Evolutionary conservation across 2,329 filamentous ascomycete genomes (phyloP).

Genomic region (Ophiostoma ulmi): DNA sequence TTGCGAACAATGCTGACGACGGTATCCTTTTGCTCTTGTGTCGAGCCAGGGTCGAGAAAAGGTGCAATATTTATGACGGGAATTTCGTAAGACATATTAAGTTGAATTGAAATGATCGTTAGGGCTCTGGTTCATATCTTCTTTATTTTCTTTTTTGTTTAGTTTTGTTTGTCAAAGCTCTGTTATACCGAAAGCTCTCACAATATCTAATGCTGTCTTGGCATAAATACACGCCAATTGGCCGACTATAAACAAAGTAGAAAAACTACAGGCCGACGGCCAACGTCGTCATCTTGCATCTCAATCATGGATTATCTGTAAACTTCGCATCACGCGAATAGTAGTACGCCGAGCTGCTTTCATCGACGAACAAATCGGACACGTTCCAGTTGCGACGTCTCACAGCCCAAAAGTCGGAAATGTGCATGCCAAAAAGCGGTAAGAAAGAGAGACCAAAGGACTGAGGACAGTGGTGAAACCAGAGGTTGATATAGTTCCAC

Average conservation of each 20-base stretch:
- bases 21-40: background rate
- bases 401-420: constrained; percentile 21
- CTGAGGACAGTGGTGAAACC: constrained; percentile 28
- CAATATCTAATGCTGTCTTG: background rate
- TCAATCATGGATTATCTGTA: background rate
- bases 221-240: background rate
- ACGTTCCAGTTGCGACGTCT: constrained; percentile 1
- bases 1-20: background rate
- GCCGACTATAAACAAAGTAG: background rate
- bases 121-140: background rate
- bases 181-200: background rate
- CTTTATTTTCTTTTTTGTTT: background rate
- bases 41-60: background rate
- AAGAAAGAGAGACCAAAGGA: constrained; percentile 29
- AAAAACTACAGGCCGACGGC: background rate
- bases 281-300: background rate
- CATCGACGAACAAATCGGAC: background rate
- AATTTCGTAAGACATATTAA: background rate
- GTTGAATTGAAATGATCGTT: background rate
- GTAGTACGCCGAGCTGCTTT: constrained; percentile 7
- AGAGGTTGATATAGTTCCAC: constrained; percentile 27
- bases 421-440: too few relatives aligned
- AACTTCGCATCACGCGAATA: background rate
- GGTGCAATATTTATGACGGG: background rate
- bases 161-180: background rate